These are phyloP conservation scores for Lactifluus piperatus DNA, from an alignment of 768 basidiomycete species.

Conservation along the genomic window DNA sequence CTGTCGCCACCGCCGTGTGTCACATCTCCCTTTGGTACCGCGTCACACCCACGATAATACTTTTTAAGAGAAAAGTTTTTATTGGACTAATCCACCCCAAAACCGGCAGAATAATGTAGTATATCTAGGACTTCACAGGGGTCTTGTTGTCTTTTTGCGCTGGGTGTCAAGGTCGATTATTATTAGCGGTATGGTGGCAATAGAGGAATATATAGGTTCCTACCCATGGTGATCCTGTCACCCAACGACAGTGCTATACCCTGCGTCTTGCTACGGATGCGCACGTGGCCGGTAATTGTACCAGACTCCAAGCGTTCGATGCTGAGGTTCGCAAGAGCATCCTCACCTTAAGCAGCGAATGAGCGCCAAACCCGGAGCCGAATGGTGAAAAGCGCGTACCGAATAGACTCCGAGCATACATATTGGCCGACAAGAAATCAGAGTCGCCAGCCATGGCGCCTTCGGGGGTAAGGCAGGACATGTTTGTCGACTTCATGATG, in stretches of 20 bases:
- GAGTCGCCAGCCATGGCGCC: slow-evolving; percentile 87
- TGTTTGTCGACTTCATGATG: slow-evolving; percentile 95
- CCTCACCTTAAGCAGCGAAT: slow-evolving; percentile 60
- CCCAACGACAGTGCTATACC: slow-evolving; percentile 92
- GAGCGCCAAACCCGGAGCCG: not conserved
- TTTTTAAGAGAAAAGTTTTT: slow-evolving; percentile 1
- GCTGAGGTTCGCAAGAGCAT: slow-evolving; percentile 90
- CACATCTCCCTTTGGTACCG: not conserved
- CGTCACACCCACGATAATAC: not conserved
- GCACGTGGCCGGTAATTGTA: slow-evolving; percentile 82
- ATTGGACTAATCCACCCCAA: slow-evolving; percentile 8
- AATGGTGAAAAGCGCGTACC: slow-evolving; percentile 43
- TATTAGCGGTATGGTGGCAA: not conserved
- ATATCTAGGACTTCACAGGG: slow-evolving; percentile 14
- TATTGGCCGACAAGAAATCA: slow-evolving; percentile 92
- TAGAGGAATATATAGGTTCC: slow-evolving; percentile 13
- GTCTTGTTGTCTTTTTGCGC: slow-evolving; percentile 18
- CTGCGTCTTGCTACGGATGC: slow-evolving; percentile 96
- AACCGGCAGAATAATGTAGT: slow-evolving; percentile 9
- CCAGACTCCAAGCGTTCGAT: slow-evolving; percentile 82
- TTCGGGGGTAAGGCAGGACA: slow-evolving; percentile 92
- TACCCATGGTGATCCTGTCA: slow-evolving; percentile 71
- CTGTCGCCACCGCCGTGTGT: not conserved
- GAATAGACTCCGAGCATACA: slow-evolving; percentile 92
- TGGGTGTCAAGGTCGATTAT: not conserved